Evolutionary conservation across 768 basidiomycete genomes (phyloP).

Genomic region (Boletus barrowsii): DNA sequence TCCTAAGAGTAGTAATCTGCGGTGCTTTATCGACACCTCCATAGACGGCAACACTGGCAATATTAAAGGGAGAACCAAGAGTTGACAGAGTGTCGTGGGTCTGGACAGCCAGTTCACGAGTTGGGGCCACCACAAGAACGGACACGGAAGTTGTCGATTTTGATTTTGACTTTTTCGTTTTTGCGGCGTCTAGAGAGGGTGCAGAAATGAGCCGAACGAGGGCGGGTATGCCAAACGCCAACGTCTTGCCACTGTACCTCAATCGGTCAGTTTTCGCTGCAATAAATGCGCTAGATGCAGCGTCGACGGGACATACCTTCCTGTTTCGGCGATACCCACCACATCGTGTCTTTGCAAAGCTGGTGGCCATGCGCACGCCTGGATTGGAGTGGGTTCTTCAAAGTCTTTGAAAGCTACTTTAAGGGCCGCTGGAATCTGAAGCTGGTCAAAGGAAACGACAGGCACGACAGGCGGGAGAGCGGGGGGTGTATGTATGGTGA

Average conservation of each 20-base stretch:
- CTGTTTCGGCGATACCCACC: slow-evolving; percentile 95
- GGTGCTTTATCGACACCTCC: slow-evolving; percentile 92
- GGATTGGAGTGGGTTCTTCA: slow-evolving; percentile 90
- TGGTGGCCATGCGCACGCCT: slow-evolving; percentile 93
- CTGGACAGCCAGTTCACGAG: slow-evolving; percentile 94
- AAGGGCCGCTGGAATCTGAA: slow-evolving; percentile 64
- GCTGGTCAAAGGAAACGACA: slow-evolving; percentile 68
- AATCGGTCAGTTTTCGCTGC: neutral
- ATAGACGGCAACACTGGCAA: slow-evolving; percentile 84
- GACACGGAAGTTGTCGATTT: slow-evolving; percentile 39
- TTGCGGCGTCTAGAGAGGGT: slow-evolving; percentile 15
- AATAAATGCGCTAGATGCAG: neutral
- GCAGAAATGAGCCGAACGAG: slow-evolving; percentile 59
- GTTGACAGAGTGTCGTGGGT: slow-evolving; percentile 80
- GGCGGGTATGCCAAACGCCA: slow-evolving; percentile 94
- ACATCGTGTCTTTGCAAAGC: slow-evolving; percentile 81
- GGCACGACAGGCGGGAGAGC: slow-evolving; percentile 53
- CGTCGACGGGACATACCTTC: slow-evolving; percentile 49
- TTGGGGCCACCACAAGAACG: slow-evolving; percentile 86
- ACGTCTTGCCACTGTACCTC: slow-evolving; percentile 79
- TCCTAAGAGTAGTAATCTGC: slow-evolving; percentile 69
- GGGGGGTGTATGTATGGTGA: slow-evolving; percentile 63
- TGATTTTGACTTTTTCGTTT: slow-evolving; percentile 30
- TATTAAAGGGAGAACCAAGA: slow-evolving; percentile 70
- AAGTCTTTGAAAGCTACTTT: slow-evolving; percentile 65